Evolutionary conservation across 148 eudicot genomes (phyloP).

Genomic region (Rheum nobile): DNA sequence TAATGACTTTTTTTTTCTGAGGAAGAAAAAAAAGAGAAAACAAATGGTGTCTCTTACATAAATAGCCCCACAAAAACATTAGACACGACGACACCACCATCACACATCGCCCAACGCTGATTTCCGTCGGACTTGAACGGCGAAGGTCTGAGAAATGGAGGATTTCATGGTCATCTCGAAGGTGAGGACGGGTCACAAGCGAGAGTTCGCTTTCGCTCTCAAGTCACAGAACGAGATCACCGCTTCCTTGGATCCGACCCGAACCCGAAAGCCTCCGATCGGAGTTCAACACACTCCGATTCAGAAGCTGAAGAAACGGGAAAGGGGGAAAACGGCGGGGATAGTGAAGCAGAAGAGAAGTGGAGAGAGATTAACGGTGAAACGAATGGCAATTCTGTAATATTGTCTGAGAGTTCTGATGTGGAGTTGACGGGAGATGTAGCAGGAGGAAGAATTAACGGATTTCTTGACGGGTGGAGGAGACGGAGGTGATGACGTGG

Average conservation of each 20-base stretch:
- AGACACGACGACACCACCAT: neutral
- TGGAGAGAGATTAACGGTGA: neutral
- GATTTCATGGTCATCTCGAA: constrained; percentile 30
- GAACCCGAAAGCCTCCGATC: constrained; percentile 21
- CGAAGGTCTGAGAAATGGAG: constrained; percentile 19
- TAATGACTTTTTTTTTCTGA: too few relatives aligned
- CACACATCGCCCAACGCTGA: neutral
- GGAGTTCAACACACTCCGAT: constrained; percentile 1
- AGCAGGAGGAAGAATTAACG: neutral
- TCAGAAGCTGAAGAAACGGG: constrained; percentile 11
- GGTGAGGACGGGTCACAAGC: constrained; percentile 22
- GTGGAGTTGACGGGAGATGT: neutral
- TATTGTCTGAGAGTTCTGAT: neutral
- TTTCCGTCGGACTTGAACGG: constrained; percentile 15
- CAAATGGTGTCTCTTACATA: neutral
- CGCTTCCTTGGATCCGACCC: constrained; percentile 27
- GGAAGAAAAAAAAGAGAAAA: neutral
- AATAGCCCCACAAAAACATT: neutral
- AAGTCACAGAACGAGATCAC: constrained; percentile 37
- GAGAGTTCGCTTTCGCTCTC: constrained; percentile 40
- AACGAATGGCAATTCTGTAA: neutral
- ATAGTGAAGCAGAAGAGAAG: neutral
- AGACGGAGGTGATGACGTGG: constrained; percentile 11
- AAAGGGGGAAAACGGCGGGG: neutral
- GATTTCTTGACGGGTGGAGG: neutral